Evolutionary conservation across 768 basidiomycete genomes (phyloP), one percentile per base, ranked within the genome.

Genomic region (Mycena leptocephala): DNA sequence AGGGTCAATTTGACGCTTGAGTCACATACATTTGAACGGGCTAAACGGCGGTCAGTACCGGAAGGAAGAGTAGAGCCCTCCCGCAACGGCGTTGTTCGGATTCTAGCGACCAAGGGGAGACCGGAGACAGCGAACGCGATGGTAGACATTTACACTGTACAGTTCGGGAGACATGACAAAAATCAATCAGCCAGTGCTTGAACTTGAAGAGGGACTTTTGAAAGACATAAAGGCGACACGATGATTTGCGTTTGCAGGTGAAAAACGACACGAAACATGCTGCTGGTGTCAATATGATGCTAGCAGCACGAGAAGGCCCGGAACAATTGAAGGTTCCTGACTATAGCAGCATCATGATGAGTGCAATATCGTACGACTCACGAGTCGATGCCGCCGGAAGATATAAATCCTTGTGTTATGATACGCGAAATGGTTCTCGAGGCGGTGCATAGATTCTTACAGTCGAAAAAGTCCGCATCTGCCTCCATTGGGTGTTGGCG

Each of bases 381-480:
- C 73, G 73, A 74, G 16, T 18, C 35, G 35, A 73, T 32, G 33
- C 18, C 32, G 33, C 56, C 43, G 28, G 18, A 35, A 37, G 10
- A n/a, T 16, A n/a, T 53, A 32, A 35, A 37, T 10, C 30, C 11
- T 28, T 30, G 13, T 39, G 39, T 43, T 46, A 13, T 74, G 72
- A 74, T 68, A 74, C n/a, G 66, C 65, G 61, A 11, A 41, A 6
- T n/a, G 37, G 30, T 76, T 76, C 75, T 58, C 58, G 69, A 61
- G 74, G 74, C 75, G 51, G 74, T 75, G 74, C 69, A 37, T 14
- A 11, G 66, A 33, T 37, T 37, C 35, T 37, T 37, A 13, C 6
- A 48, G 18, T n/a, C 18, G 46, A 48, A 1, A 28, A n/a, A n/a
- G n/a, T n/a, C n/a, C 24, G n/a, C 24, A 53, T n/a, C 24, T 8